Conservation (phyloP, 2,329 filamentous ascomycete genomes). For the Colletotrichum sojae region DNA sequence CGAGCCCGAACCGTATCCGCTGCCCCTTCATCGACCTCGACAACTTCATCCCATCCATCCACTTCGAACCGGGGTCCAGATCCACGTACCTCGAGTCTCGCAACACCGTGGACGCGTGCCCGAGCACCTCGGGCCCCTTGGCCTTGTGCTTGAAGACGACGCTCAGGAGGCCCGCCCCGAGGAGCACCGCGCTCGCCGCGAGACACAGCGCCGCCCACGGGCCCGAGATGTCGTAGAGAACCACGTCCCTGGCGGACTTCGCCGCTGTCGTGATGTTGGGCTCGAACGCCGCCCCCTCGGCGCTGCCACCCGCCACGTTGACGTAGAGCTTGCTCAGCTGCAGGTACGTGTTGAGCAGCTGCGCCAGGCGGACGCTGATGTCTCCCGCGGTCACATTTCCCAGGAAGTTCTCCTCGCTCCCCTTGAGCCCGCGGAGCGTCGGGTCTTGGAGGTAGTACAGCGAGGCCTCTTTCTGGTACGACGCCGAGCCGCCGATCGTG, state of each 20-base stretch:
- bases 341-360: not conserved
- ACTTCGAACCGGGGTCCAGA: not conserved
- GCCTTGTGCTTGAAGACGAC: slow-evolving; percentile 9
- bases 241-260: not conserved
- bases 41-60: not conserved
- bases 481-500: not conserved
- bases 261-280: not conserved
- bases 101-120: not conserved
- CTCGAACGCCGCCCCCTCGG: not conserved
- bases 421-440: too few species aligned
- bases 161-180: not conserved
- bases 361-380: not conserved
- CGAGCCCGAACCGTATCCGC: not conserved
- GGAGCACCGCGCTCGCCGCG: not conserved
- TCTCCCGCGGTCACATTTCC: not conserved
- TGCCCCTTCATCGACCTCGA: not conserved
- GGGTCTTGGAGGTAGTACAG: not conserved
- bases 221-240: not conserved
- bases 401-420: too few species aligned
- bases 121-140: slow-evolving; percentile 5
- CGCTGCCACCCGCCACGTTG: not conserved
- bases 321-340: not conserved
- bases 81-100: slow-evolving; percentile 4
- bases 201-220: slow-evolving; percentile 18
- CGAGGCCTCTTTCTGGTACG: not conserved